Evolutionary conservation across 164 flowering plant species (phyloP).

Genomic region (Chimonanthus praecox): DNA sequence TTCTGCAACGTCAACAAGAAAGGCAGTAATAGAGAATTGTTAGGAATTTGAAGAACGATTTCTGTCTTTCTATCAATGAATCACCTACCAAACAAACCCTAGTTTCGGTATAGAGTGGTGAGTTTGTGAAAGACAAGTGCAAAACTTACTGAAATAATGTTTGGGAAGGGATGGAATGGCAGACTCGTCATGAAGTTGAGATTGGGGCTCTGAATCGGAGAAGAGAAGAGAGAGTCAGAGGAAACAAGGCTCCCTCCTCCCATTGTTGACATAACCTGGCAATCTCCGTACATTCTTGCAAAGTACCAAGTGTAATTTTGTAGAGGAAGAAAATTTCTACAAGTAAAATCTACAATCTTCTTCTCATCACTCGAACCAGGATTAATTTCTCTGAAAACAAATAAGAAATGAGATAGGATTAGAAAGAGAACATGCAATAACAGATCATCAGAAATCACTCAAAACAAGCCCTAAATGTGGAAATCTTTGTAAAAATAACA

Average conservation of each 20-base stretch:
- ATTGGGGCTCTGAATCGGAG: constrained; percentile 67
- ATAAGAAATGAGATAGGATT: background rate
- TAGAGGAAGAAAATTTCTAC: background rate
- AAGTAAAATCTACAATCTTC: background rate
- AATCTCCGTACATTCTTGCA: constrained; percentile 75
- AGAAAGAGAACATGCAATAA: too few species aligned
- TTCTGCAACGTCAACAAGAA: constrained; percentile 7
- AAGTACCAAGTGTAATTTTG: background rate
- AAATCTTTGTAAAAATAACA: background rate
- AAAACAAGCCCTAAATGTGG: background rate
- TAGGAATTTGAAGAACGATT: background rate
- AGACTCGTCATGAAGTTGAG: constrained; percentile 60
- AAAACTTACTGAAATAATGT: constrained; percentile 46
- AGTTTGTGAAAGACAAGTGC: too few species aligned
- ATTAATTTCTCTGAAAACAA: background rate
- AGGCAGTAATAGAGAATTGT: background rate
- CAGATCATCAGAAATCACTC: background rate
- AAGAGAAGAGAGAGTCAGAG: constrained; percentile 44
- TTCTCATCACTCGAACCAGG: constrained; percentile 7
- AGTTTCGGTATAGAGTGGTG: too few species aligned
- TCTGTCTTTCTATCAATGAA: too few species aligned
- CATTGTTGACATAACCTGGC: constrained; percentile 67
- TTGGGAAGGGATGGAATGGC: constrained; percentile 51
- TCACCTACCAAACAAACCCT: too few species aligned
- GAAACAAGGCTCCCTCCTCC: constrained; percentile 54